Evolutionary conservation across 2,329 filamentous ascomycete genomes (phyloP).

Genomic region (Pyricularia sp.): DNA sequence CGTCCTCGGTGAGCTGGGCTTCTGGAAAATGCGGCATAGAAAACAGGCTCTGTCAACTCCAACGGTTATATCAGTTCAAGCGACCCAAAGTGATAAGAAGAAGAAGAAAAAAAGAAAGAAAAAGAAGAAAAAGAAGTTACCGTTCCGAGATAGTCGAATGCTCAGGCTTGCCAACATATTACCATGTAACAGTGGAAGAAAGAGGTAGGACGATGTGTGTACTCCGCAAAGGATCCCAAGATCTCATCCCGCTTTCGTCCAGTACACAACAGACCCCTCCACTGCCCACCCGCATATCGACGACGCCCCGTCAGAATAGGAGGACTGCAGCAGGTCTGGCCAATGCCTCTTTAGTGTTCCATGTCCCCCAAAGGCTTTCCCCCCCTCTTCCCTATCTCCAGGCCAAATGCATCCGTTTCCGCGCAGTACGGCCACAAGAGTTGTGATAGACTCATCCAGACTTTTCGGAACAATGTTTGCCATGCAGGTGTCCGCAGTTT

Average conservation of each 20-base stretch:
- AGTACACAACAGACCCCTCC: not conserved
- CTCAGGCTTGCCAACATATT: not conserved
- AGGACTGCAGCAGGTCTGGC: not conserved
- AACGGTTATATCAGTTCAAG: too few species aligned
- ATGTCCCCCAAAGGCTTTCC: not conserved
- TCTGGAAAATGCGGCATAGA: not conserved
- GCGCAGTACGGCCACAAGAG: too few species aligned
- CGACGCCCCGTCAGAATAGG: not conserved
- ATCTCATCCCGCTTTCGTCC: not conserved
- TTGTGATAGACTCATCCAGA: not conserved
- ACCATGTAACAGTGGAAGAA: not conserved
- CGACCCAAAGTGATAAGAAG: too few species aligned
- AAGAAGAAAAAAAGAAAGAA: too few species aligned
- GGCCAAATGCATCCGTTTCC: too few species aligned
- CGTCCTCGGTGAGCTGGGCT: not conserved
- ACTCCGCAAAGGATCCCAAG: not conserved
- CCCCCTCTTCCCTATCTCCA: too few species aligned
- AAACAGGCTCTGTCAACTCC: too few species aligned
- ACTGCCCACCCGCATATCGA: conserved; percentile 1
- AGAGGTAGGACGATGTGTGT: not conserved
- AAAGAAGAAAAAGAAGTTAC: too few species aligned
- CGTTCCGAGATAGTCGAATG: too few species aligned
- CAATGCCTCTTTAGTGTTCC: not conserved
- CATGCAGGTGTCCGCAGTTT: not conserved
- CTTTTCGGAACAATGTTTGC: not conserved